Evolutionary conservation across 2,329 filamentous ascomycete genomes (phyloP).

Genomic region (Hypoxylon sp.): DNA sequence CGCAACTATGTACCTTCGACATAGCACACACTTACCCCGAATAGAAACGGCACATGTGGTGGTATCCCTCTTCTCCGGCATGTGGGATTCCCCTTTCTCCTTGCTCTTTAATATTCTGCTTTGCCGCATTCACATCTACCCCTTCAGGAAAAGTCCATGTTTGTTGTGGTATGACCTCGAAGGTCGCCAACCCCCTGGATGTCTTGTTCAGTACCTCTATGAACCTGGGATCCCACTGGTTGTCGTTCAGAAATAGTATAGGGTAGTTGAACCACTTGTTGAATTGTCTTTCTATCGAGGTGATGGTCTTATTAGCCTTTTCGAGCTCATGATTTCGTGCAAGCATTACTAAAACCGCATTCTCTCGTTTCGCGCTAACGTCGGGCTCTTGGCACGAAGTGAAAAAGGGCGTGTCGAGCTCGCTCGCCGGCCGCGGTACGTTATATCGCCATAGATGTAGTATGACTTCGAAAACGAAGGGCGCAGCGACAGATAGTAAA

Average conservation of each 20-base stretch:
- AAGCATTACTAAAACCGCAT: constrained; percentile 63
- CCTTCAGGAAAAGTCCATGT: constrained; percentile 61
- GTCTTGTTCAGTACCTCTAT: constrained; percentile 57
- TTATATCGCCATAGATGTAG: constrained; percentile 56
- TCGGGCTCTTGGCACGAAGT: constrained; percentile 59
- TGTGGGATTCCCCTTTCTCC: constrained; percentile 56
- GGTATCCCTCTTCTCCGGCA: constrained; percentile 59
- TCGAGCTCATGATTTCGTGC: constrained; percentile 62
- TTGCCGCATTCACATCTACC: constrained; percentile 53
- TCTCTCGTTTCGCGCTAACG: constrained; percentile 57
- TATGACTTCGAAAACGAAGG: constrained; percentile 55
- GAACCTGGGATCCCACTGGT: constrained; percentile 60
- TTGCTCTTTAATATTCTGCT: constrained; percentile 55
- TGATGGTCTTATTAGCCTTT: constrained; percentile 58
- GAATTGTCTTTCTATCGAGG: constrained; percentile 61
- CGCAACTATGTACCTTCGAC: constrained; percentile 1
- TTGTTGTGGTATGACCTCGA: constrained; percentile 59
- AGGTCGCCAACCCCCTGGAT: constrained; percentile 57
- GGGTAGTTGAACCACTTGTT: constrained; percentile 65
- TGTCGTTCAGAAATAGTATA: constrained; percentile 63
- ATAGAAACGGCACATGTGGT: constrained; percentile 62
- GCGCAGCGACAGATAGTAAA: constrained; percentile 51
- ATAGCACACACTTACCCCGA: constrained; percentile 57
- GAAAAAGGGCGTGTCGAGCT: constrained; percentile 60
- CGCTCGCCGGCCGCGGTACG: constrained; percentile 55